Evolutionary conservation across 495 filamentous ascomycete species (phyloP).

Genomic region (Niebla homalea): DNA sequence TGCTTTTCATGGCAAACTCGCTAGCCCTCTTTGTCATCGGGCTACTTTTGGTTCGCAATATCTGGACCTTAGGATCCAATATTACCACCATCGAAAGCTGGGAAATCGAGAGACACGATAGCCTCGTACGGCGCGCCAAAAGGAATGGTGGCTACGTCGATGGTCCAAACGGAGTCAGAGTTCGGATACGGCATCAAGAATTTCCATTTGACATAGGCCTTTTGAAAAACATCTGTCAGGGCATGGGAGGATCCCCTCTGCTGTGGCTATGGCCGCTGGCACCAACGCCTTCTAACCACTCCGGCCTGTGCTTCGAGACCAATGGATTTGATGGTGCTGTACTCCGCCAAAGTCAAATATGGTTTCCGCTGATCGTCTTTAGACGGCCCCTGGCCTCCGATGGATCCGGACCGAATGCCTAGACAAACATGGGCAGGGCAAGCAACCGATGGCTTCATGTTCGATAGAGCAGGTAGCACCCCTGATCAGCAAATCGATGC

Average conservation of each 20-base stretch:
- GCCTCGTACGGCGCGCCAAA: conserved; percentile 48
- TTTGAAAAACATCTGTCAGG: conserved; percentile 60
- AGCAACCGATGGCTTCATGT: conserved; percentile 5
- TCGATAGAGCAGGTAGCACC: conserved; percentile 18
- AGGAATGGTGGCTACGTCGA: conserved; percentile 44
- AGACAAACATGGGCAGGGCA: conserved; percentile 8
- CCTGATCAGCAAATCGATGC: conserved; percentile 36
- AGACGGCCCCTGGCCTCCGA: conserved; percentile 67
- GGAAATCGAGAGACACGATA: conserved; percentile 81
- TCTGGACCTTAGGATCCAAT: conserved; percentile 46
- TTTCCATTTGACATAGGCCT: conserved; percentile 91
- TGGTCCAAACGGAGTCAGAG: conserved; percentile 43
- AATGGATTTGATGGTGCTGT: conserved; percentile 75
- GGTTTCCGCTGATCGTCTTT: neutral
- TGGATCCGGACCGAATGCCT: conserved; percentile 73
- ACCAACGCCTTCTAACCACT: conserved; percentile 36
- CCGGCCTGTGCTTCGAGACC: conserved; percentile 57
- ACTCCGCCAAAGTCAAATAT: conserved; percentile 1
- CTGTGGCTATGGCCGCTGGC: conserved; percentile 56
- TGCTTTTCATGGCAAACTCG: conserved; percentile 46
- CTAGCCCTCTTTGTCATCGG: conserved; percentile 51
- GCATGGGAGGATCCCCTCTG: conserved; percentile 52
- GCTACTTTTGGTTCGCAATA: conserved; percentile 47
- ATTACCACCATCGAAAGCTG: conserved; percentile 84
- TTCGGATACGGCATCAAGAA: conserved; percentile 53